Conservation (phyloP, 2,329 filamentous ascomycete genomes). For the Colletotrichum lindemuthianum region DNA sequence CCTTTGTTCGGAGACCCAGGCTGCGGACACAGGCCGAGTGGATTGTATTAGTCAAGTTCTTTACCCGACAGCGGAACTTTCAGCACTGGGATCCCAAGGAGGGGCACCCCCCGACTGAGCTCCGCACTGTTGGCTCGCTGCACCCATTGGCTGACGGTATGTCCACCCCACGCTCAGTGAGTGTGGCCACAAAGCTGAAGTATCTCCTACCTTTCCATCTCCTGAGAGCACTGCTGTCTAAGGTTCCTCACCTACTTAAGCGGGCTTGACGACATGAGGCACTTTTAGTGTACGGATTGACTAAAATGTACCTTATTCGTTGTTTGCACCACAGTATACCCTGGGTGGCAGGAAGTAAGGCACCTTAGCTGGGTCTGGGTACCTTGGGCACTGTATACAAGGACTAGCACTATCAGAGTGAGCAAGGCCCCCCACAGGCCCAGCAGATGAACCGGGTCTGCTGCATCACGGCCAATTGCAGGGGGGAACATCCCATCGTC, state of each 20-base stretch:
- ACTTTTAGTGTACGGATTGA: too few species aligned
- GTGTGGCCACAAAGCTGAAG: too few species aligned
- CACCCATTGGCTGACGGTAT: slow-evolving; percentile 18
- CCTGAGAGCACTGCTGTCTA: too few species aligned
- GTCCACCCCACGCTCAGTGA: not conserved
- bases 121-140: slow-evolving; percentile 19
- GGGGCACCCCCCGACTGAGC: slow-evolving; percentile 15
- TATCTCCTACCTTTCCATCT: too few species aligned
- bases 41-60: slow-evolving; percentile 36
- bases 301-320: too few species aligned
- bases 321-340: too few species aligned
- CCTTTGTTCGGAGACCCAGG: slow-evolving; percentile 32
- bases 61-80: slow-evolving; percentile 35
- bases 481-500: not conserved
- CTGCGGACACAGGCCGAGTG: slow-evolving; percentile 31
- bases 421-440: slow-evolving; percentile 20
- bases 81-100: not conserved
- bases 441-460: slow-evolving; percentile 7
- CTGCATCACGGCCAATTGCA: slow-evolving; percentile 11
- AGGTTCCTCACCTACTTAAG: too few species aligned
- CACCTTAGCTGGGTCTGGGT: too few species aligned
- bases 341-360: not conserved
- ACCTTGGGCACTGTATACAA: not conserved
- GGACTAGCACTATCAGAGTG: slow-evolving; percentile 1
- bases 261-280: not conserved